Conservation (phyloP, 805 yeast genomes). For the Nakazawaea siamensis region DNA sequence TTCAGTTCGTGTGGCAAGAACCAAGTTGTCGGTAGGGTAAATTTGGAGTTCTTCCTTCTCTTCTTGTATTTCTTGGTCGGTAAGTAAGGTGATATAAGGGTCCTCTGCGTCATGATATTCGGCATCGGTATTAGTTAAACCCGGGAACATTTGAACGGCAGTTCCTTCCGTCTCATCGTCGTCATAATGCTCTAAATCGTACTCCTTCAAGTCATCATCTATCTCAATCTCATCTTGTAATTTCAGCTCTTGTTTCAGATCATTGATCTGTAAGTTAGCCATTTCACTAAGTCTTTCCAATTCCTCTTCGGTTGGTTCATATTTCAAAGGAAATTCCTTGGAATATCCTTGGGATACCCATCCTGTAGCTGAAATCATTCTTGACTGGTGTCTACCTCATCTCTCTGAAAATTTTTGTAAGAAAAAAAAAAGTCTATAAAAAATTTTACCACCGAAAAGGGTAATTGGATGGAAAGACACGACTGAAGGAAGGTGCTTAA, state of each 20-base stretch:
- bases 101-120: constrained; percentile 47
- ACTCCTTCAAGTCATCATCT: constrained; percentile 85
- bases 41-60: constrained; percentile 81
- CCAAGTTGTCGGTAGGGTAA: constrained; percentile 82
- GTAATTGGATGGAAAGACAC: too few species aligned
- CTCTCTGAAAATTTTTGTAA: too few species aligned
- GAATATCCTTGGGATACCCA: constrained; percentile 98
- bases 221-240: constrained; percentile 48
- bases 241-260: constrained; percentile 36
- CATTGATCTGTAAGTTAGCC: constrained; percentile 76
- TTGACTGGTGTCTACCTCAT: too few species aligned
- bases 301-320: constrained; percentile 85
- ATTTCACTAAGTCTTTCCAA: constrained; percentile 81
- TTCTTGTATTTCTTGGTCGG: constrained; percentile 56
- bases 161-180: constrained; percentile 48
- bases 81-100: constrained; percentile 55
- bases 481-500: too few species aligned
- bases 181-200: constrained; percentile 72
- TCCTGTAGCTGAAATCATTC: constrained; percentile 81
- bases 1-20: constrained; percentile 90
- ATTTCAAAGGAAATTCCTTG: constrained; percentile 83
- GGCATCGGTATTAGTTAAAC: constrained; percentile 51
- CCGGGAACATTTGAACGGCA: constrained; percentile 62
- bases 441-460: too few species aligned
- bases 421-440: too few species aligned